Base-by-base conservation (phyloP, 2,329 filamentous ascomycete species). In the Cercospora sesami region DNA sequence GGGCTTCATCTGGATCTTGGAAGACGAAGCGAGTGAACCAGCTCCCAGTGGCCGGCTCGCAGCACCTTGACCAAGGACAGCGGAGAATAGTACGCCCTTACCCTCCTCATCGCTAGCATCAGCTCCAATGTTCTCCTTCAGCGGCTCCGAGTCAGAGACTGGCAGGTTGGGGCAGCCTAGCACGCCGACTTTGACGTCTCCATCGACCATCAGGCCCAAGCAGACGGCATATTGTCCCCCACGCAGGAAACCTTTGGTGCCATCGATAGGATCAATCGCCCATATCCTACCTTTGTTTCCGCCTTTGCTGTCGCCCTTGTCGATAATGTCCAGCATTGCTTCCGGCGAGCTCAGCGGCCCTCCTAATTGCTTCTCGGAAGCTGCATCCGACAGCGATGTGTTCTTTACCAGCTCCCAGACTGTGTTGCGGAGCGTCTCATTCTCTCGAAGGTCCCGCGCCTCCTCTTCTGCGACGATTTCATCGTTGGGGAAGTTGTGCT, bases 181-280 rank as follows among this genome's bases (percentile, higher is more conserved):
- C 57, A 97, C 95, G 73, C 95, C 95, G 69, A 97, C 92, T 79
- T 94, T 93, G 75, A 98, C 93, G 74, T 96, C 89, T 63, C 94
- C 95, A 76, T 98, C 93, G 30, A 96, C 91, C 82, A 99, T 90
- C 75, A 99, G 85, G 39, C 88, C 95, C 5, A 99, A 86, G 78
- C 94, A 97, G 64, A 99, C 93, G 65, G 95, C 96, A 79, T 99
- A 99, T 83, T 99, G 95, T 45, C 94, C 96, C 63, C 95, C 95
- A 70, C 96, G 88, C 69, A 99, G 84, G 83, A 99, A 99, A 31
- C 95, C 96, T 83, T 97, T 97, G 64, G 95, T 99, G 73, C 95
- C 95, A 80, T 99, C 95, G 71, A 99, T 97, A 68, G 95, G 95
- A 80, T 99, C 95, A 66, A 99, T 89, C 48, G 94, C 92, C 95